Conservation (phyloP, 2,329 filamentous ascomycete genomes). For the Trichoderma harzianum region DNA sequence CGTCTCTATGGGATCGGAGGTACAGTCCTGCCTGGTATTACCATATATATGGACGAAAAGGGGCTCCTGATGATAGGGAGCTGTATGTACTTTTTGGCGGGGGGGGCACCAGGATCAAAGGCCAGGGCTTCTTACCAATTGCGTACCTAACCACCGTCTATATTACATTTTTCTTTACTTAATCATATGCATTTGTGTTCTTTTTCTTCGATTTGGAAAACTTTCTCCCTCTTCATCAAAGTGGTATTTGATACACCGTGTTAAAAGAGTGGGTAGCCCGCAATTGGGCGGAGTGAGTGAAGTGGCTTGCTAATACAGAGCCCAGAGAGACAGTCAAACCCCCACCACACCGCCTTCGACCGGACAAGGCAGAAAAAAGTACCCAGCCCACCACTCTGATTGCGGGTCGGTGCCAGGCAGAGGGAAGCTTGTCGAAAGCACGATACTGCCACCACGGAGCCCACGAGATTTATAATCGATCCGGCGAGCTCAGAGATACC, state of each 20-base stretch:
- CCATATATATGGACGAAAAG: not conserved
- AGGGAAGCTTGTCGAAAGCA: slow-evolving; percentile 21
- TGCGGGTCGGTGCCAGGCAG: slow-evolving; percentile 20
- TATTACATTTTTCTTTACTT: not conserved
- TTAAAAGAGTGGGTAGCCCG: not conserved
- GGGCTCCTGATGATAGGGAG: not conserved
- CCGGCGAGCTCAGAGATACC: slow-evolving; percentile 16
- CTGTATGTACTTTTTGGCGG: not conserved
- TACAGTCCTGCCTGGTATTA: not conserved
- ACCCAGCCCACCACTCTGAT: slow-evolving; percentile 19
- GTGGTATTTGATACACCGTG: not conserved
- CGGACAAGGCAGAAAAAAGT: slow-evolving; percentile 21
- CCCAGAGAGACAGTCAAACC: not conserved
- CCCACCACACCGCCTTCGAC: slow-evolving; percentile 32
- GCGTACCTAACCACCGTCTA: not conserved
- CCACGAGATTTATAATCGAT: slow-evolving; percentile 13
- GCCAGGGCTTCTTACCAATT: not conserved
- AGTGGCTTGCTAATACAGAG: not conserved
- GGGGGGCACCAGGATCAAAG: not conserved
- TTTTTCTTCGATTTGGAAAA: not conserved
- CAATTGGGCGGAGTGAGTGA: not conserved
- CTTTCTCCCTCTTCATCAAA: not conserved
- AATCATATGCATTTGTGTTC: not conserved
- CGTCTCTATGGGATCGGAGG: not conserved
- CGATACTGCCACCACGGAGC: slow-evolving; percentile 22